These are phyloP conservation scores for Sclerotiophoma versabilis DNA, from an alignment of 2,329 filamentous ascomycete genomes.

Conservation along the genomic window DNA sequence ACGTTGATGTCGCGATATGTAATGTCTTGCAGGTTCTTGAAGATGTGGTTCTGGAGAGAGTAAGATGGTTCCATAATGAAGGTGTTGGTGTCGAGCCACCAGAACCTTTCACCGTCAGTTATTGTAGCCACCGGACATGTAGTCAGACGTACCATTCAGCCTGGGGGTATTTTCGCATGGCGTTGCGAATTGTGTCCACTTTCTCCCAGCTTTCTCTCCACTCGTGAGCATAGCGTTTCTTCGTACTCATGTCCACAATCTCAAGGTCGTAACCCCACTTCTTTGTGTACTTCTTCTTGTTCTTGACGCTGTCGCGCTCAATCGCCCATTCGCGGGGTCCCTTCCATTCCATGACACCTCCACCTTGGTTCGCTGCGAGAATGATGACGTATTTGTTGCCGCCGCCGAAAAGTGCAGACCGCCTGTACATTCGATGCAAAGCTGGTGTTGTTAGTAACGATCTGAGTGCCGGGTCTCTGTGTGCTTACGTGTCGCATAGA, in stretches of 20 bases:
- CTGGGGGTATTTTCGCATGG: constrained; percentile 90
- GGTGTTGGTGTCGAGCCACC: constrained; percentile 98
- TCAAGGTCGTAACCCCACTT: constrained; percentile 96
- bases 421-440: constrained; percentile 69
- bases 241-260: constrained; percentile 97
- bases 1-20: constrained; percentile 95
- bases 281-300: constrained; percentile 87
- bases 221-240: constrained; percentile 98
- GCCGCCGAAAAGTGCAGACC: constrained; percentile 77
- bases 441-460: constrained; percentile 52
- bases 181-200: constrained; percentile 88
- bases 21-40: constrained; percentile 75
- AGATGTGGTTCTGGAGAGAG: constrained; percentile 89
- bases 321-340: constrained; percentile 97
- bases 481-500: constrained; percentile 77
- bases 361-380: constrained; percentile 89
- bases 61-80: constrained; percentile 96
- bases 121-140: neutral
- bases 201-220: constrained; percentile 99
- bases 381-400: constrained; percentile 94
- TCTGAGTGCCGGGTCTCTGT: neutral
- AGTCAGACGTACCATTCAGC: constrained; percentile 81
- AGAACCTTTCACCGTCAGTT: constrained; percentile 74
- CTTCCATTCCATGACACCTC: constrained; percentile 99
- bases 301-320: constrained; percentile 92